A percentile compares a stretch with the other conserved stretches of the same genome.
phyloP scores from a whole-genome alignment of 1,139 yeast species.

The Suhomyces bolitotheri region DNA sequence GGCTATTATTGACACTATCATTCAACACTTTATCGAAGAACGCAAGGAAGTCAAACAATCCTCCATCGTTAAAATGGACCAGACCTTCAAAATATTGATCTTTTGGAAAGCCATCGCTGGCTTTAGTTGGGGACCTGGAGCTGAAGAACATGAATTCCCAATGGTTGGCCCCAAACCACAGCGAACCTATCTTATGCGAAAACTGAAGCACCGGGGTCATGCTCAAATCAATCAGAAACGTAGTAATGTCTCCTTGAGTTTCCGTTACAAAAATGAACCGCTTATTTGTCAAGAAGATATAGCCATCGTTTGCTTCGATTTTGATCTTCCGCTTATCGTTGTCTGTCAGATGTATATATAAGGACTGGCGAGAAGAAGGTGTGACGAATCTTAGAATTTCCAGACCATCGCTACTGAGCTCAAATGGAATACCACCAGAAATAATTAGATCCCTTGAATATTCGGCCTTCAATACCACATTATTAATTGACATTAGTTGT shows the following conservation, averaged over 20 bases:
- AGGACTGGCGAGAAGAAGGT: conserved; percentile 23
- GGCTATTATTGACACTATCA: conserved; percentile 20
- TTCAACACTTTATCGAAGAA: conserved; percentile 29
- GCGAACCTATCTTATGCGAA: conserved; percentile 45
- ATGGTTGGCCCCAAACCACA: conserved; percentile 58
- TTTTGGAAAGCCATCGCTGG: conserved; percentile 48
- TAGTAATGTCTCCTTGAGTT: conserved; percentile 38
- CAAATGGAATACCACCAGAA: conserved; percentile 25
- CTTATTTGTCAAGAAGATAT: conserved; percentile 37
- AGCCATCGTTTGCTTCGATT: conserved; percentile 35
- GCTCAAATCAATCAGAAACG: conserved; percentile 35
- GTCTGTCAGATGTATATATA: conserved; percentile 16
- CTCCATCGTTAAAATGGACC: conserved; percentile 50
- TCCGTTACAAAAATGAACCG: conserved; percentile 40
- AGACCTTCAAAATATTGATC: conserved; percentile 40
- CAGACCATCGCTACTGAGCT: conserved; percentile 14
- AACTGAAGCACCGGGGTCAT: conserved; percentile 20
- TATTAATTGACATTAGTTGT: conserved; percentile 35
- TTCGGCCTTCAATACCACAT: conserved; percentile 27
- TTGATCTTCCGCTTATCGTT: conserved; percentile 18
- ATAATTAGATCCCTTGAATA: conserved; percentile 19
- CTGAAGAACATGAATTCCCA: conserved; percentile 47
- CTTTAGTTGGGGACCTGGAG: conserved; percentile 25
- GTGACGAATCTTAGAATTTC: conserved; percentile 20
- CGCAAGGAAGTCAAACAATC: conserved; percentile 37